A percentile compares a stretch with the other conserved stretches of the same genome.
Conservation (phyloP, 2,329 filamentous ascomycete species). For the Trichoderma sp. region DNA sequence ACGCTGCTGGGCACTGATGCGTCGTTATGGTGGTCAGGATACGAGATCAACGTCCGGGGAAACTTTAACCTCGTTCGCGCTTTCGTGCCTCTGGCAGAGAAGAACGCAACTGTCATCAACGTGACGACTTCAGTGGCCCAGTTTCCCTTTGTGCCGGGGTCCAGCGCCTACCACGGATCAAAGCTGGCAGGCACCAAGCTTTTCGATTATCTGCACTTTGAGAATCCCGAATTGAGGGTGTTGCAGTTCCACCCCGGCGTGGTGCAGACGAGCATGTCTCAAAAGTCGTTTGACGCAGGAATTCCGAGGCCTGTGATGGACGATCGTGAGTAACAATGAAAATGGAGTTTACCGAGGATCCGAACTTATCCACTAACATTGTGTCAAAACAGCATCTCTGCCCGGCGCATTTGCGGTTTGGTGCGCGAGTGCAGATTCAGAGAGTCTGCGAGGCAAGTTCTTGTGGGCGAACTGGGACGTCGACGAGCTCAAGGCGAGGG, state of each 20-base stretch:
- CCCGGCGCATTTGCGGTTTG: slow-evolving; percentile 46
- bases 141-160: slow-evolving; percentile 33
- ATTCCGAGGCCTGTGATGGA: slow-evolving; percentile 7
- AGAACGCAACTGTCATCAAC: slow-evolving; percentile 33
- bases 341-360: accelerated
- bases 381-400: slow-evolving; percentile 23
- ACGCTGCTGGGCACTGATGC: slow-evolving; percentile 28
- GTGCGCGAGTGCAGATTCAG: slow-evolving; percentile 47
- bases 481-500: slow-evolving; percentile 46
- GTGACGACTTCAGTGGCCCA: slow-evolving; percentile 30
- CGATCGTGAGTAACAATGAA: slow-evolving; percentile 1
- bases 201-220: slow-evolving; percentile 44
- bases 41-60: slow-evolving; percentile 36
- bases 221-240: slow-evolving; percentile 43
- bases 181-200: slow-evolving; percentile 45
- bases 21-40: slow-evolving; percentile 33
- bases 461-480: slow-evolving; percentile 56
- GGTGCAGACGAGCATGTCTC: slow-evolving; percentile 37
- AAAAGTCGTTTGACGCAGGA: slow-evolving; percentile 25
- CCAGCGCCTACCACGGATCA: slow-evolving; percentile 44
- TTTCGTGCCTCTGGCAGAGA: slow-evolving; percentile 32
- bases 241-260: slow-evolving; percentile 48
- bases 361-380: background rate
- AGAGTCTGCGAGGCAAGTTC: slow-evolving; percentile 49
- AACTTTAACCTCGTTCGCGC: slow-evolving; percentile 36